Evolutionary conservation across 177 flowering plant species (phyloP).

Genomic region (Vitis hybrid): DNA sequence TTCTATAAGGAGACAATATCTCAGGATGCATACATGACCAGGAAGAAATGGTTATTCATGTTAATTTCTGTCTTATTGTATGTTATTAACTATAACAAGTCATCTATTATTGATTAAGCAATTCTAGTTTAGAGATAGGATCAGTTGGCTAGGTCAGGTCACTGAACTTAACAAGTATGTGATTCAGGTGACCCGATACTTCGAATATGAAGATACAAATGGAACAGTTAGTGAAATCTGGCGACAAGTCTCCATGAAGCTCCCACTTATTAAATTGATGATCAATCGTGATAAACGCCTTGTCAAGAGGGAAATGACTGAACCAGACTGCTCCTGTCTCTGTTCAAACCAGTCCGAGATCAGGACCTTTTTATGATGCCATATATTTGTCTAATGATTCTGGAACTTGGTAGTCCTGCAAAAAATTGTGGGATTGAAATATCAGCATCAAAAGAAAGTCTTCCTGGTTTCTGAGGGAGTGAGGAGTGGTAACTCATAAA

Average conservation of each 20-base stretch:
- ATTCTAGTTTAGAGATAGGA: not conserved
- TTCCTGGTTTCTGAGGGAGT: too few species aligned
- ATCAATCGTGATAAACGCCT: conserved; percentile 88
- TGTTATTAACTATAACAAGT: not conserved
- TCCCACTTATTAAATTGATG: conserved; percentile 79
- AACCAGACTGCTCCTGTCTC: conserved; percentile 76
- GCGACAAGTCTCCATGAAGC: conserved; percentile 87
- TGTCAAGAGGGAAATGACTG: conserved; percentile 48
- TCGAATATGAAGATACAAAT: conserved; percentile 72
- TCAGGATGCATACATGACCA: too few species aligned
- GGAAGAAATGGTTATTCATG: too few species aligned
- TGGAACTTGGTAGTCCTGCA: not conserved
- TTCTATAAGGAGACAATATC: too few species aligned
- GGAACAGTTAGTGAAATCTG: conserved; percentile 90
- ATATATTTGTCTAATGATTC: not conserved
- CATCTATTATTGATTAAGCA: not conserved
- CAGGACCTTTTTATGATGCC: conserved; percentile 27
- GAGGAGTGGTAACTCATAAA: too few species aligned
- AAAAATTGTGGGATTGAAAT: too few species aligned
- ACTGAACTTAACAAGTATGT: not conserved
- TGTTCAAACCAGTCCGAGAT: conserved; percentile 67
- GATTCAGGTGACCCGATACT: conserved; percentile 75
- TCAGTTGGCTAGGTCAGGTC: not conserved
- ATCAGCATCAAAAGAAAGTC: too few species aligned
- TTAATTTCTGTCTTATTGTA: too few species aligned